Conservation (phyloP, 257 asterid genomes). For the Jacaranda mimosifolia region DNA sequence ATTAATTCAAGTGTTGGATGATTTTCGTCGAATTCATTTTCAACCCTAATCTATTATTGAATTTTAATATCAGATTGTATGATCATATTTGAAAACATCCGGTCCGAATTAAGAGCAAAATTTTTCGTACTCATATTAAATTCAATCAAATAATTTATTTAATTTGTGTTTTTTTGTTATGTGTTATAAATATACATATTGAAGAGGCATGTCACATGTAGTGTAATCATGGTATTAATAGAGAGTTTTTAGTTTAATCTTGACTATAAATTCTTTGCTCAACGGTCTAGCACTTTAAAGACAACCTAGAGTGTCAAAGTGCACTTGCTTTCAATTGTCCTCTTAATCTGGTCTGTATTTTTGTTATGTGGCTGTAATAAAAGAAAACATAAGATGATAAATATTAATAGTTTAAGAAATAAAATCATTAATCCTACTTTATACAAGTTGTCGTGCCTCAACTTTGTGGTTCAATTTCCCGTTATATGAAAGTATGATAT, state of each 20-base stretch:
- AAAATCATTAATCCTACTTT: conserved; percentile 22
- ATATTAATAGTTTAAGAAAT: conserved; percentile 32
- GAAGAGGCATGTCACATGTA: conserved; percentile 34
- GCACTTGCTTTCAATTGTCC: conserved; percentile 30
- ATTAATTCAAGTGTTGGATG: too few species aligned
- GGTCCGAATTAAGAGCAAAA: too few species aligned
- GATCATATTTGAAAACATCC: too few species aligned
- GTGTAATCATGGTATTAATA: conserved; percentile 33
- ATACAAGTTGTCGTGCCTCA: conserved; percentile 44
- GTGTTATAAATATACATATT: background rate
- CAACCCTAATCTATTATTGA: too few species aligned
- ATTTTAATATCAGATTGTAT: too few species aligned
- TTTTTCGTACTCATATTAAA: too few species aligned
- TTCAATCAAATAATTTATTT: too few species aligned
- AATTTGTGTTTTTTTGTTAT: background rate
- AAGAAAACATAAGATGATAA: background rate
- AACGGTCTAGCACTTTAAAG: conserved; percentile 47
- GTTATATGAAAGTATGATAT: background rate
- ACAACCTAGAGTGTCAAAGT: conserved; percentile 49
- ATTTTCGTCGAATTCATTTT: too few species aligned
- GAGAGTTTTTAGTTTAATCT: conserved; percentile 7
- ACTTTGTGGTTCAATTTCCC: conserved; percentile 40
- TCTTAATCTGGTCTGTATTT: conserved; percentile 28
- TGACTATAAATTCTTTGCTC: conserved; percentile 6
- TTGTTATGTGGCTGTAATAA: conserved; percentile 15